Evolutionary conservation across 169 alveolate species (phyloP).

Genomic region (Babesia ovis): DNA sequence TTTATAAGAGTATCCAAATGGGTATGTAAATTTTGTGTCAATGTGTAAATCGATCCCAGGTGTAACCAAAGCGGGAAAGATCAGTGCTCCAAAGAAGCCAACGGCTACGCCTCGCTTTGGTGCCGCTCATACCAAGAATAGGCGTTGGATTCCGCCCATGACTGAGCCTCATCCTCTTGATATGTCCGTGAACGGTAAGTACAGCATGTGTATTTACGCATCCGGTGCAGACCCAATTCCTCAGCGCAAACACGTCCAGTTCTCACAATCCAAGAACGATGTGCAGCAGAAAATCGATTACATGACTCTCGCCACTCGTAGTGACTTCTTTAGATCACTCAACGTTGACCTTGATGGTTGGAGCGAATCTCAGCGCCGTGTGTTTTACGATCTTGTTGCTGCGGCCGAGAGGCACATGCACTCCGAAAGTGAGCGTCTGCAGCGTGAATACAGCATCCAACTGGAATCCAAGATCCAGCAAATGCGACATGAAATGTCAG

Average conservation of each 20-base stretch:
- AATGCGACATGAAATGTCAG: slow-evolving; percentile 35
- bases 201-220: neutral
- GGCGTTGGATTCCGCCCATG: slow-evolving; percentile 1
- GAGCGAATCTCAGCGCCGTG: slow-evolving; percentile 33
- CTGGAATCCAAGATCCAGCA: slow-evolving; percentile 48
- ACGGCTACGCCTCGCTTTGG: slow-evolving; percentile 3
- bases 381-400: slow-evolving; percentile 48
- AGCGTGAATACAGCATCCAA: slow-evolving; percentile 53
- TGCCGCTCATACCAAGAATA: neutral
- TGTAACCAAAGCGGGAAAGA: neutral
- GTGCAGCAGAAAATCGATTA: slow-evolving; percentile 18
- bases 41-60: neutral
- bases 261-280: neutral
- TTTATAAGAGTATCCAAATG: slow-evolving; percentile 18
- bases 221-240: neutral
- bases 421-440: slow-evolving; percentile 55
- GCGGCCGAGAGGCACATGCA: slow-evolving; percentile 62
- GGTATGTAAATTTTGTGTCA: no score
- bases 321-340: slow-evolving; percentile 25
- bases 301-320: slow-evolving; percentile 17
- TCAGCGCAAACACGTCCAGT: neutral
- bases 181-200: neutral
- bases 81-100: neutral
- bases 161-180: neutral
- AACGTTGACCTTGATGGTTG: slow-evolving; percentile 33